phyloP scores from a whole-genome alignment of 768 basidiomycete species.

The Sarcodon aspratus region DNA sequence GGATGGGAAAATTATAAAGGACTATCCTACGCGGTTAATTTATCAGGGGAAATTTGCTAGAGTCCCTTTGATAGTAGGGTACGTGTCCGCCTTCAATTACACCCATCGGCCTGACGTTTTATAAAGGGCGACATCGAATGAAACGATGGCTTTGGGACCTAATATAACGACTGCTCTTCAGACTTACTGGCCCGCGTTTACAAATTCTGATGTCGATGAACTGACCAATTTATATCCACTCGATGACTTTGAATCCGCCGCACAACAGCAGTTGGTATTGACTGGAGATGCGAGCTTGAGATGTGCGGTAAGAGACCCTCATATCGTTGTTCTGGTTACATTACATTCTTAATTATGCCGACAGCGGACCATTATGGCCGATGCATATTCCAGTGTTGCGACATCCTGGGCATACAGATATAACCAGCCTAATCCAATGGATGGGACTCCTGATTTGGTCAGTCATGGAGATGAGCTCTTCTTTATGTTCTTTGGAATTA shows the following conservation, averaged over 20 bases:
- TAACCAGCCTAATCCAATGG: conserved; percentile 41
- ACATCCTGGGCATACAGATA: conserved; percentile 46
- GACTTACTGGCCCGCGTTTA: conserved; percentile 33
- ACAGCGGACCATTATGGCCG: conserved; percentile 36
- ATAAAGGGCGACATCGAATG: conserved; percentile 44
- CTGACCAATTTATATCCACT: conserved; percentile 31
- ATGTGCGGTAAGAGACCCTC: conserved; percentile 35
- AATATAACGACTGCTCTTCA: conserved; percentile 26
- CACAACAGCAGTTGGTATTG: conserved; percentile 30
- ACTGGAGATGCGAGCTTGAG: conserved; percentile 39
- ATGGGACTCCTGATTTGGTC: conserved; percentile 18
- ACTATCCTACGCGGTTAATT: conserved; percentile 36
- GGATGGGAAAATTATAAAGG: conserved; percentile 39
- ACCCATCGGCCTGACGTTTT: background rate
- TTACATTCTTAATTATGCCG: background rate
- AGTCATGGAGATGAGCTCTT: conserved; percentile 51
- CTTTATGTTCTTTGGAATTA: conserved; percentile 56
- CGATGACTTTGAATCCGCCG: conserved; percentile 28
- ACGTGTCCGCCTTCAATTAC: conserved; percentile 5
- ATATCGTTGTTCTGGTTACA: background rate
- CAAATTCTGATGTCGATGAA: conserved; percentile 24
- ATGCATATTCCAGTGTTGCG: conserved; percentile 21
- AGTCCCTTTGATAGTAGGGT: conserved; percentile 55
- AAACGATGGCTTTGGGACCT: conserved; percentile 35
- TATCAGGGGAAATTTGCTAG: conserved; percentile 30